Percentiles rank a stretch among this genome's conserved stretches.
phyloP scores from a whole-genome alignment of 2,329 filamentous ascomycete genomes.

The Pseudogymnoascus sp. region DNA sequence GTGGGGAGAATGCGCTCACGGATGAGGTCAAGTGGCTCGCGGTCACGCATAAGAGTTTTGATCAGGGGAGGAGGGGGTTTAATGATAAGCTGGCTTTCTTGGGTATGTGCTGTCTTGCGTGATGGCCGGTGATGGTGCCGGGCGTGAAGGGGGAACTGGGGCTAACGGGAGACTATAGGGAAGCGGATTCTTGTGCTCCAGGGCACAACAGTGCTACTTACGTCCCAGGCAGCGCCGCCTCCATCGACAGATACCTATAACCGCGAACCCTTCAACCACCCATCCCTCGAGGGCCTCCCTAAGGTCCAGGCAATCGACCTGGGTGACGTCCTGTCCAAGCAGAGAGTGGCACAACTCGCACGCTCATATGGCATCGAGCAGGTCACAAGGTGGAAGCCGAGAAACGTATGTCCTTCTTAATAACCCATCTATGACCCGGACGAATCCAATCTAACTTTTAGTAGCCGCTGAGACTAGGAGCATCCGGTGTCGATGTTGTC shows the following conservation, averaged over 20 bases:
- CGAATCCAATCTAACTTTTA: not conserved
- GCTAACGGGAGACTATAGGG: slow-evolving; percentile 34
- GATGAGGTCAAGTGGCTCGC: slow-evolving; percentile 96
- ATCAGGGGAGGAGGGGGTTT: slow-evolving; percentile 87
- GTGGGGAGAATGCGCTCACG: slow-evolving; percentile 64
- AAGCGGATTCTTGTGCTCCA: slow-evolving; percentile 53
- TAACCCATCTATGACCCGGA: not conserved
- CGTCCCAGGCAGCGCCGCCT: slow-evolving; percentile 19
- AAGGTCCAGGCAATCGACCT: slow-evolving; percentile 59
- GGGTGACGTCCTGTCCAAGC: slow-evolving; percentile 51
- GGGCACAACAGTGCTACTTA: slow-evolving; percentile 49
- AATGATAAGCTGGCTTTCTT: slow-evolving; percentile 89
- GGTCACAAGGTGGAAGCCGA: slow-evolving; percentile 84
- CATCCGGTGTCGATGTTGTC: slow-evolving; percentile 67
- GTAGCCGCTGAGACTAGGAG: slow-evolving; percentile 56
- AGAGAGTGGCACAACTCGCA: slow-evolving; percentile 60
- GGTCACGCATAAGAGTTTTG: slow-evolving; percentile 96
- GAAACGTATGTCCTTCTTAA: slow-evolving; percentile 50
- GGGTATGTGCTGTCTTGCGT: slow-evolving; percentile 44
- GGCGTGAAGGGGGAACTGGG: not conserved
- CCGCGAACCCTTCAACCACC: slow-evolving; percentile 58
- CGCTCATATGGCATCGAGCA: slow-evolving; percentile 59
- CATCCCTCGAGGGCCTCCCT: slow-evolving; percentile 62
- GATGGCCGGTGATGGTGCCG: not conserved
- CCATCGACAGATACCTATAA: slow-evolving; percentile 35